phyloP scores from a whole-genome alignment of 2,329 filamentous ascomycete species.

The Macroventuria anomochaeta region DNA sequence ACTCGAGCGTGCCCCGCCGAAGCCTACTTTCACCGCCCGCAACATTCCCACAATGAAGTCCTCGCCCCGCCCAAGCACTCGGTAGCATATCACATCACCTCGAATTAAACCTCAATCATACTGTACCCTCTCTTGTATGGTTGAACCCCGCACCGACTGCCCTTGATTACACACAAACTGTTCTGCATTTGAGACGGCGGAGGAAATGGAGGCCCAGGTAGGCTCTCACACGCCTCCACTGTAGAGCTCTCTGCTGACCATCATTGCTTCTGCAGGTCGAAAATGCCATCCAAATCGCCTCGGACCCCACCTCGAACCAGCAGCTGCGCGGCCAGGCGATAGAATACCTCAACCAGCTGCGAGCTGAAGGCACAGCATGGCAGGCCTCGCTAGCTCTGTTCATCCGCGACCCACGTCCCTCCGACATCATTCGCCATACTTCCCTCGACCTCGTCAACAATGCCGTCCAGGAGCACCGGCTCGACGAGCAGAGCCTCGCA shows the following conservation, averaged over 20 bases:
- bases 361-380: conserved; percentile 84
- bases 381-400: conserved; percentile 89
- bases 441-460: conserved; percentile 93
- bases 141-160: conserved; percentile 20
- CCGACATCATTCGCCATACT: conserved; percentile 86
- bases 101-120: conserved; percentile 22
- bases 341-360: conserved; percentile 78
- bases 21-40: conserved; percentile 44
- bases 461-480: conserved; percentile 78
- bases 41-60: conserved; percentile 45
- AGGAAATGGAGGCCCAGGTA: conserved; percentile 50
- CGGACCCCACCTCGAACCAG: conserved; percentile 76
- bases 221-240: conserved; percentile 11
- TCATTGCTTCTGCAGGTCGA: conserved; percentile 68
- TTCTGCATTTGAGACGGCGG: conserved; percentile 35
- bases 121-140: conserved; percentile 29
- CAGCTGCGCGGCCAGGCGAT: conserved; percentile 81
- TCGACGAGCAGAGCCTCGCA: conserved; percentile 74
- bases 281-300: conserved; percentile 94
- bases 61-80: conserved; percentile 39
- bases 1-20: conserved; percentile 38
- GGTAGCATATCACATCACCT: conserved; percentile 40
- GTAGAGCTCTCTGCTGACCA: background rate
- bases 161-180: conserved; percentile 25
- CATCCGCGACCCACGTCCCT: conserved; percentile 74